Conservation (phyloP, 2,329 filamentous ascomycete genomes). For the Phialocephala sp. region DNA sequence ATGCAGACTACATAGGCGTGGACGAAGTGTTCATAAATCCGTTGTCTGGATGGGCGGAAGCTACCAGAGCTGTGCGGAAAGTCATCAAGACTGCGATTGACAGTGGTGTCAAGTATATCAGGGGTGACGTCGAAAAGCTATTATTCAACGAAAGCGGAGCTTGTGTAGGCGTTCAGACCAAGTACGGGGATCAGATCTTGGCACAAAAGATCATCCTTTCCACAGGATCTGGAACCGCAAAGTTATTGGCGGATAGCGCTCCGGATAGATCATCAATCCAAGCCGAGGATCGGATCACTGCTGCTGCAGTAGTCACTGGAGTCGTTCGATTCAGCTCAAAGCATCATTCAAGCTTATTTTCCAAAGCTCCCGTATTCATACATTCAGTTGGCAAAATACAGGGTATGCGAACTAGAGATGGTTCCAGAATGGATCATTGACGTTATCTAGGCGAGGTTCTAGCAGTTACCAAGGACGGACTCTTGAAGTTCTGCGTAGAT, state of each 20-base stretch:
- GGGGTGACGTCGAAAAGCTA: slow-evolving; percentile 51
- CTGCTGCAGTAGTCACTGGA: slow-evolving; percentile 60
- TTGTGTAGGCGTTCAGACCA: slow-evolving; percentile 57
- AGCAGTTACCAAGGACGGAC: slow-evolving; percentile 53
- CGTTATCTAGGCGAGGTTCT: slow-evolving; percentile 41
- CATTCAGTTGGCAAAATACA: slow-evolving; percentile 50
- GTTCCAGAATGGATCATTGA: background rate
- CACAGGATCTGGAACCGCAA: slow-evolving; percentile 62
- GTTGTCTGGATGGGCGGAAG: slow-evolving; percentile 59
- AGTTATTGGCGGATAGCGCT: slow-evolving; percentile 57
- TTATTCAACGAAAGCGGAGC: slow-evolving; percentile 52
- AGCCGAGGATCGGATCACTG: slow-evolving; percentile 57
- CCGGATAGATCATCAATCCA: slow-evolving; percentile 56
- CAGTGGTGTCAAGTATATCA: slow-evolving; percentile 51
- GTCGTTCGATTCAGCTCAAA: slow-evolving; percentile 47
- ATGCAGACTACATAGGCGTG: slow-evolving; percentile 47
- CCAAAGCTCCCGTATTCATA: slow-evolving; percentile 44
- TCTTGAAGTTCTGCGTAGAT: slow-evolving; percentile 67
- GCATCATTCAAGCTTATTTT: slow-evolving; percentile 46
- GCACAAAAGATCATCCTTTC: slow-evolving; percentile 61
- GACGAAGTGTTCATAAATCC: slow-evolving; percentile 54
- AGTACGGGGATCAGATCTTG: slow-evolving; percentile 51
- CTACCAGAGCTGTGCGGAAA: slow-evolving; percentile 50
- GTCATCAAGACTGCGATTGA: slow-evolving; percentile 51
- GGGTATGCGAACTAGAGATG: slow-evolving; percentile 42